Evolutionary conservation across 2,329 filamentous ascomycete genomes (phyloP), one percentile per base, ranked within the genome.

Genomic region (Hypoxylon sp.): DNA sequence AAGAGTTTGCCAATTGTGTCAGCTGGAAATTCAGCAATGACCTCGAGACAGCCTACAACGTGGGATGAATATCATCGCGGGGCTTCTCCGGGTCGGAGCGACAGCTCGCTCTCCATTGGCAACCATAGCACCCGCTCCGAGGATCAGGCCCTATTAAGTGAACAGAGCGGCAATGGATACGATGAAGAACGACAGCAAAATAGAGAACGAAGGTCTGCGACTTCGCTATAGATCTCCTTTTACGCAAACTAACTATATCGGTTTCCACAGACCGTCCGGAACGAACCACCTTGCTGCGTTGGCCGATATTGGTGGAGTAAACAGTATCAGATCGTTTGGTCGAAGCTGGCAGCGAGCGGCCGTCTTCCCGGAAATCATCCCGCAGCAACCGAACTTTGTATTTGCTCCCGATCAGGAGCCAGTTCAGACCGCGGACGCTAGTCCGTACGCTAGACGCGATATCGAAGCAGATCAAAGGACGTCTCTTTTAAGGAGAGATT

Each of bases 241-340:
- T 28, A 8, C 50, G 7, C 44, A 63, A 18, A 64, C 64, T 70
- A 56, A 69, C 48, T n/a, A n/a, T 52, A n/a, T 30, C 20, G n/a
- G 24, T 44, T 48, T 16, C n/a, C 40, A 20, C 66, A 89, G 87
- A 64, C 87, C 86, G n/a, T 90, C 87, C 5, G 80, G 87, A 38
- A 85, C 84, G 30, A 82, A 85, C 67, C 83, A 84, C 32, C 78
- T 92, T 33, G 80, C 85, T 24, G 82, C 83, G 55, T 76, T 90
- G 56, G 83, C 85, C 70, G 89, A 97, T 65, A 90, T 92, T 49
- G 96, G 95, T 69, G 95, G 95, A 52, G 91, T 94, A 65, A 98
- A 98, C 82, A 96, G 92, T 78, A 91, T 98, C 73, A 91, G 96
- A 74, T 97, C 94, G 74, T 98, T 98, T 76, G 92, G 94, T 45